Evolutionary conservation across 2,329 filamentous ascomycete genomes (phyloP).

Genomic region (Ophiobolus disseminans): DNA sequence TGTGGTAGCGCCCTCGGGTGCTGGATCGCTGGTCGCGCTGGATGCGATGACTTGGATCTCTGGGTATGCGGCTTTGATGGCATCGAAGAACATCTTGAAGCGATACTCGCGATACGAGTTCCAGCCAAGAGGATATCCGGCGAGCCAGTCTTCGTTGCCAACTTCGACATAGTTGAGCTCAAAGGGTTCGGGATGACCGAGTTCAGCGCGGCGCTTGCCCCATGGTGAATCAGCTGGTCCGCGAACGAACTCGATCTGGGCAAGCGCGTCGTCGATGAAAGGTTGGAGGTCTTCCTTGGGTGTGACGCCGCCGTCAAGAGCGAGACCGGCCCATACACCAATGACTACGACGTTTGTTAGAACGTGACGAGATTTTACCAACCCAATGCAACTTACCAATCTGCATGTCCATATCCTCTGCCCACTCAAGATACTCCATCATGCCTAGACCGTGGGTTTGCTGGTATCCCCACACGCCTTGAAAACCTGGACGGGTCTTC

Average conservation of each 20-base stretch:
- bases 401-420: constrained; percentile 54
- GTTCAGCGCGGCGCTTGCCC: constrained; percentile 44
- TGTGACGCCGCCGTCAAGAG: constrained; percentile 51
- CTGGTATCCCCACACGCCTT: constrained; percentile 55
- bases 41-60: constrained; percentile 47
- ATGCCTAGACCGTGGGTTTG: constrained; percentile 55
- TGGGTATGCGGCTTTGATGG: constrained; percentile 44
- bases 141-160: constrained; percentile 50
- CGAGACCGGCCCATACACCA: constrained; percentile 55
- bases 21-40: constrained; percentile 39
- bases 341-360: constrained; percentile 28
- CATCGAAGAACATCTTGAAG: constrained; percentile 43
- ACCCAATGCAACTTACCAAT: constrained; percentile 26
- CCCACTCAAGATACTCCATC: constrained; percentile 58
- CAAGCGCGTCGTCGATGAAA: constrained; percentile 49
- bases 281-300: constrained; percentile 47
- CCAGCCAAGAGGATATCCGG: constrained; percentile 38
- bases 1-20: constrained; percentile 35
- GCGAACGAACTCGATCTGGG: constrained; percentile 46
- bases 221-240: constrained; percentile 41
- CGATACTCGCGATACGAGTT: constrained; percentile 41
- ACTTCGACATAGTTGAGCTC: constrained; percentile 49
- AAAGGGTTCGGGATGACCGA: constrained; percentile 48
- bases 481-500: constrained; percentile 56
- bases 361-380: not conserved